Evolutionary conservation across 2,329 filamentous ascomycete genomes (phyloP), one percentile per base, ranked within the genome.

Genomic region (Sporothrix phasma): DNA sequence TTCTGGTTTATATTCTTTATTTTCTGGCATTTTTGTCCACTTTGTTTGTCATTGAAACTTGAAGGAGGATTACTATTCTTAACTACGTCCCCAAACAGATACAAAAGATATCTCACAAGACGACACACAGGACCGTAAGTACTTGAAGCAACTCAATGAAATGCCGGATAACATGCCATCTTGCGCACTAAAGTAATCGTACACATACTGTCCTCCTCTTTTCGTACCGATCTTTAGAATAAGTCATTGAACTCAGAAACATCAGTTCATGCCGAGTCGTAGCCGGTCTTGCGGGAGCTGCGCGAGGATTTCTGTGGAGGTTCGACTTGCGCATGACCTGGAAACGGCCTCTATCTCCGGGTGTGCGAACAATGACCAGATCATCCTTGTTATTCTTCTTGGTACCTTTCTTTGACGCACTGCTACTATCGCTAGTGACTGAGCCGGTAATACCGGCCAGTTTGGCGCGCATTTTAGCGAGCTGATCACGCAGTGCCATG

Each of bases 251-350:
- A 37, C 7, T 37, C 10, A 1, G 15, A 1, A 37, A 13, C 15
- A 37, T 3, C 34, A 13, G 34, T 19, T 39, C 17, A 66, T 3
- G 41, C 37, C 10, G 66, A 65, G 15, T 66, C 66, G 47, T 65
- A 64, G 34, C 62, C 46, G 2, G 62, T 56, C 34, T 63, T 68
- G 19, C 58, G 63, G 2, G 66, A 66, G 22, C 62, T 62, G 5
- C 61, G 41, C 19, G 66, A 68, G 63, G 58, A 37, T 67, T 68
- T 17, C 59, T 43, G 37, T 64, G 62, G 5, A 69, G 59, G 22
- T 67, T 65, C 4, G 64, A 67, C 51, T 67, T 69, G 46, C 56
- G 64, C 59, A 69, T 66, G 19, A 69, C 64, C 26, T 69, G 68
- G 41, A 69, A 66, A 26, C 66, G 51, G 0, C 68, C 66, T 1